Percentiles rank a stretch among this genome's conserved stretches.
Evolutionary conservation across 2,329 filamentous ascomycete species (phyloP).

Genomic region (Beauveria scarabaeidicola): DNA sequence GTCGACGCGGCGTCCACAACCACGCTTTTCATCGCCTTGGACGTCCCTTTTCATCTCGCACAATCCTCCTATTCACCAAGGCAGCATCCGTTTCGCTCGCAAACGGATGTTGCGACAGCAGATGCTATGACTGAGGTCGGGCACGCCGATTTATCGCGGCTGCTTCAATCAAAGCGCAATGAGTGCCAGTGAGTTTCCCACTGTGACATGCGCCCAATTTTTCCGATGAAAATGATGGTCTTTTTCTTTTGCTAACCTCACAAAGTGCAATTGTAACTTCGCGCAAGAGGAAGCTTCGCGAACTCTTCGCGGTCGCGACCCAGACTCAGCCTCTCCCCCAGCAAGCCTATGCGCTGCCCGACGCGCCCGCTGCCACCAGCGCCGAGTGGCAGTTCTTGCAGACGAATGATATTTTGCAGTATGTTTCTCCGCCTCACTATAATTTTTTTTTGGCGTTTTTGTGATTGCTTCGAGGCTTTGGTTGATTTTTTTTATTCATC

Average conservation of each 20-base stretch:
- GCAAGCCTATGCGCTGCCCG: slow-evolving; percentile 46
- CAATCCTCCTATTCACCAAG: slow-evolving; percentile 16
- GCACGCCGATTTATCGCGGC: slow-evolving; percentile 55
- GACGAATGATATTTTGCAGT: slow-evolving; percentile 52
- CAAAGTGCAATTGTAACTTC: slow-evolving; percentile 65
- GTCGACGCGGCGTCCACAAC: slow-evolving; percentile 23
- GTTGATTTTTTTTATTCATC: slow-evolving; percentile 15
- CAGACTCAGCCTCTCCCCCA: slow-evolving; percentile 54
- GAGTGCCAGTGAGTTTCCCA: slow-evolving; percentile 48
- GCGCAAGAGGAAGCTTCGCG: slow-evolving; percentile 84
- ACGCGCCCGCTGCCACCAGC: slow-evolving; percentile 44
- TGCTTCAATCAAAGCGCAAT: slow-evolving; percentile 57
- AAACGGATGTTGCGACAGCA: slow-evolving; percentile 62
- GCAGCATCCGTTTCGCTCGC: slow-evolving; percentile 48
- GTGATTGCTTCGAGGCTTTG: slow-evolving; percentile 5
- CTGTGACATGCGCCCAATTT: slow-evolving; percentile 38
- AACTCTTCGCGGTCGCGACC: slow-evolving; percentile 75
- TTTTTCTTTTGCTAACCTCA: slow-evolving; percentile 35
- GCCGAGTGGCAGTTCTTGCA: slow-evolving; percentile 49
- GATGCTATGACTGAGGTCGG: slow-evolving; percentile 66
- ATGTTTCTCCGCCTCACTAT: slow-evolving; percentile 26
- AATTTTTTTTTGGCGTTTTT: slow-evolving; percentile 3
- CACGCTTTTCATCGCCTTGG: slow-evolving; percentile 24
- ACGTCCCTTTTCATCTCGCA: slow-evolving; percentile 22
- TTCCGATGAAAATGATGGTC: slow-evolving; percentile 40